These are phyloP conservation scores for Taiwanofungus camphoratus DNA, from an alignment of 1,284 basidiomycete species.

Conservation along the genomic window DNA sequence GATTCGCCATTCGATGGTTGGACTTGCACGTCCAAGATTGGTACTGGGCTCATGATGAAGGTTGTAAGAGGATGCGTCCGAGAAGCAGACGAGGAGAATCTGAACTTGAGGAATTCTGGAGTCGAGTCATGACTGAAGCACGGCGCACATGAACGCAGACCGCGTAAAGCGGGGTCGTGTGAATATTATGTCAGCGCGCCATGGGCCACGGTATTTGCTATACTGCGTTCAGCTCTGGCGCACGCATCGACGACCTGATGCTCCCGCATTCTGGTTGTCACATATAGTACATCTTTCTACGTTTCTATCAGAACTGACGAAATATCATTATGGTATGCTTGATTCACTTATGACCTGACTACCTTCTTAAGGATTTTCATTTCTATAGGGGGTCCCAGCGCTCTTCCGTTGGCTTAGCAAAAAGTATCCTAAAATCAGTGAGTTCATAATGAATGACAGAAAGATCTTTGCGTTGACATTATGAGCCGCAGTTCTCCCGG, in stretches of 20 bases:
- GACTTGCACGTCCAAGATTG: constrained; percentile 23
- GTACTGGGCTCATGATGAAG: constrained; percentile 21
- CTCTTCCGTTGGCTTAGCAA: constrained; percentile 93
- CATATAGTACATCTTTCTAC: not conserved
- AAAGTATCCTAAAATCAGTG: constrained; percentile 94
- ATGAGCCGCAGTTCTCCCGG: constrained; percentile 56
- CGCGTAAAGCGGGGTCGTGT: constrained; percentile 9
- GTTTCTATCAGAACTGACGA: not conserved
- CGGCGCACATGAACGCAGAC: constrained; percentile 2
- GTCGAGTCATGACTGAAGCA: constrained; percentile 18
- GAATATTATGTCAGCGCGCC: constrained; percentile 11
- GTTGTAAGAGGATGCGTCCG: constrained; percentile 9
- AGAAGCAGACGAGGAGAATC: constrained; percentile 6
- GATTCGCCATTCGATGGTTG: constrained; percentile 16
- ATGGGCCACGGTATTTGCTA: not conserved
- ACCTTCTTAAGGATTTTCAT: constrained; percentile 3
- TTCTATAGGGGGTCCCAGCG: constrained; percentile 81
- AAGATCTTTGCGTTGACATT: constrained; percentile 2
- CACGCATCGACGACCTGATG: constrained; percentile 1
- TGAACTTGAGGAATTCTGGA: constrained; percentile 13
- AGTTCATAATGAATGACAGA: constrained; percentile 22
- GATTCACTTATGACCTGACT: not conserved
- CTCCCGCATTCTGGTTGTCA: not conserved
- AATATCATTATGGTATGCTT: constrained; percentile 3
- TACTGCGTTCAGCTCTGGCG: not conserved